Conservation (phyloP, 2,329 filamentous ascomycete genomes). For the Cytospora paraplurivora region DNA sequence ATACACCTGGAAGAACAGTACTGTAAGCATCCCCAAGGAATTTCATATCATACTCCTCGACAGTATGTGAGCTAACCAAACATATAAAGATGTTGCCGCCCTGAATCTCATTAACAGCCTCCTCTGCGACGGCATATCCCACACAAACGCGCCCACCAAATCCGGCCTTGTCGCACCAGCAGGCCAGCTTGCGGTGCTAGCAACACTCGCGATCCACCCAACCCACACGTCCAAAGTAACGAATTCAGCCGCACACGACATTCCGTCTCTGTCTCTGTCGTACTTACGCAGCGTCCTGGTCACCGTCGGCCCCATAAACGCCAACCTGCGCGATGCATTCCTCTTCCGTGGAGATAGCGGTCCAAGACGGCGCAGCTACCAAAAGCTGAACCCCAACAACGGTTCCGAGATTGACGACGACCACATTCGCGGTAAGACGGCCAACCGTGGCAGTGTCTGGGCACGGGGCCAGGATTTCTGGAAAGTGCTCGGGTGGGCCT, state of each 20-base stretch:
- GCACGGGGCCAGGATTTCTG: slow-evolving; percentile 83
- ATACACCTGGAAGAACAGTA: slow-evolving; percentile 77
- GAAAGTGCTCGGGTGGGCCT: slow-evolving; percentile 86
- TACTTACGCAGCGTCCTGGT: slow-evolving; percentile 70
- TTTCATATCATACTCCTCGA: background rate
- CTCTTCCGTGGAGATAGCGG: slow-evolving; percentile 53
- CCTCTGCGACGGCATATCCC: slow-evolving; percentile 55
- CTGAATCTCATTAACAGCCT: slow-evolving; percentile 66
- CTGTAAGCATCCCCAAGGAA: slow-evolving; percentile 32
- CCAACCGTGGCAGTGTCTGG: slow-evolving; percentile 70
- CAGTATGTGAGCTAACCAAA: background rate
- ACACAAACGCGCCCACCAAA: slow-evolving; percentile 32
- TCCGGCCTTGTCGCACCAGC: slow-evolving; percentile 68
- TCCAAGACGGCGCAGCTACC: slow-evolving; percentile 36
- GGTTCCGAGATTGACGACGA: slow-evolving; percentile 48
- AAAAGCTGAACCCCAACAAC: slow-evolving; percentile 26
- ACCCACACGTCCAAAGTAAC: slow-evolving; percentile 72
- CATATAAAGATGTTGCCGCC: slow-evolving; percentile 52
- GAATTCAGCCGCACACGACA: slow-evolving; percentile 60
- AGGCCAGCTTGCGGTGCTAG: slow-evolving; percentile 74
- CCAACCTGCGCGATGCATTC: slow-evolving; percentile 73
- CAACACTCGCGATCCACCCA: slow-evolving; percentile 81
- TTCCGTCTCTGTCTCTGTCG: slow-evolving; percentile 66
- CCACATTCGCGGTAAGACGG: slow-evolving; percentile 59
- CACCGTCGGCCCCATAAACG: slow-evolving; percentile 69